Base-by-base conservation (phyloP, 306 rosid genomes). In the Crataegus laevigata region DNA sequence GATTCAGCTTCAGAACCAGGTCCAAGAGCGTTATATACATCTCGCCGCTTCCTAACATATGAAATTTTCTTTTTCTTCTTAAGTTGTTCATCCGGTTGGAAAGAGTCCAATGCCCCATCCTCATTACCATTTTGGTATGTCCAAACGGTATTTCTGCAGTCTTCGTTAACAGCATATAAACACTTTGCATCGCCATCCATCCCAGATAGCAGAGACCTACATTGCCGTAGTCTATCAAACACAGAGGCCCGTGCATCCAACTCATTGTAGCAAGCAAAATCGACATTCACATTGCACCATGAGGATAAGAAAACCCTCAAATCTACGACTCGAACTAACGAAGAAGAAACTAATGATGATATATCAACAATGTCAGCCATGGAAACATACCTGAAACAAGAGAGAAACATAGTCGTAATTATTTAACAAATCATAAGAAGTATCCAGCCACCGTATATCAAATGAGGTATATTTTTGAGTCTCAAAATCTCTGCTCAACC, bases 111-210 rank as follows among this genome's bases (percentile, higher is more conserved):
- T 29, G 60, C 59, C 24, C 88, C 97, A 72, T 93, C 91, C 66
- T 70, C 85, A 45, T 79, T 80, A 71, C 85, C 88, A 83, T 72
- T 89, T 76, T 67, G 80, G 77, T 85, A 93, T 11, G 93, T 93
- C 98, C 97, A 93, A 22, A 93, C 93, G 5, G 97, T 93, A 77
- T 90, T 89, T 83, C 91, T 85, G 78, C 96, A 93, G 81, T 93
- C 97, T 38, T 87, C 92, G 73, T 78, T 65, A 54, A 93, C 78
- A 66, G 92, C 93, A 79, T 93, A 77, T 76, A 85, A 42, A 83
- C 98, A 91, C 43, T 85, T 89, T 18, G 73, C 67, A 82, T 77
- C 87, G 68, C 87, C 89, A 38, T 67, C 77, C 72, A 82, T 60
- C 66, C 96, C 93, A 51, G 89, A 79, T 42, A 88, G 80, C 74